Evolutionary conservation across 1,284 basidiomycete species (phyloP), one percentile per base, ranked within the genome.

Genomic region (Cryptococcus hybrid): DNA sequence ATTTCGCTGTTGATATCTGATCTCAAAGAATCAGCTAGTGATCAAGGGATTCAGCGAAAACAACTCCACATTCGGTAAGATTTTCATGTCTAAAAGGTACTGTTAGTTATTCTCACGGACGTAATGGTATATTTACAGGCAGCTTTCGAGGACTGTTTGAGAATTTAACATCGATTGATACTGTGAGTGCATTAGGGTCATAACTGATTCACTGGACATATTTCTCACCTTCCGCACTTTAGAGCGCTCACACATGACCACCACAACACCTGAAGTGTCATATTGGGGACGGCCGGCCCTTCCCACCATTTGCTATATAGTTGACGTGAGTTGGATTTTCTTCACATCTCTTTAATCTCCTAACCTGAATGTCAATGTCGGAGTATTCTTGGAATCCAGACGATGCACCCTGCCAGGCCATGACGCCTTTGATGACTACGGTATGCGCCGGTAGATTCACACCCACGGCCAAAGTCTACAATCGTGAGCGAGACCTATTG

Each of bases 231-330:
- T 71, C 18, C 55, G 18, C 2, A 65, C 57, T 46, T 72, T 71
- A 1, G 51, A 38, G n/a, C 52, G 47, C 11, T 74, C 67, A 56
- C 73, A 76, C 71, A 76, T 73, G 54, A 74, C 55, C 12, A 67
- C 52, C n/a, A 73, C 68, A 3, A 71, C 66, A 2, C 74, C 92
- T 56, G 55, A 66, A 5, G 52, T 65, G 54, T 74, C 93, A 70
- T 90, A 98, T 75, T 97, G 93, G 12, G 95, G 94, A 18, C 95
- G 84, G 5, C 94, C 95, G 82, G 96, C 78, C 40, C 82, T 69
- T 0, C 81, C 81, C 62, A 81, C 70, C 80, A 79, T 77, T 66
- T 78, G 75, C 65, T 75, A 60, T 3, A 0, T 18, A 56, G 15
- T 56, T 42, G 13, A 43, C 11, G 38, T 9, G 34, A 8, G 18